These are phyloP conservation scores for Fusarium papillatum DNA, from an alignment of 2,329 filamentous ascomycete genomes.

Conservation along the genomic window DNA sequence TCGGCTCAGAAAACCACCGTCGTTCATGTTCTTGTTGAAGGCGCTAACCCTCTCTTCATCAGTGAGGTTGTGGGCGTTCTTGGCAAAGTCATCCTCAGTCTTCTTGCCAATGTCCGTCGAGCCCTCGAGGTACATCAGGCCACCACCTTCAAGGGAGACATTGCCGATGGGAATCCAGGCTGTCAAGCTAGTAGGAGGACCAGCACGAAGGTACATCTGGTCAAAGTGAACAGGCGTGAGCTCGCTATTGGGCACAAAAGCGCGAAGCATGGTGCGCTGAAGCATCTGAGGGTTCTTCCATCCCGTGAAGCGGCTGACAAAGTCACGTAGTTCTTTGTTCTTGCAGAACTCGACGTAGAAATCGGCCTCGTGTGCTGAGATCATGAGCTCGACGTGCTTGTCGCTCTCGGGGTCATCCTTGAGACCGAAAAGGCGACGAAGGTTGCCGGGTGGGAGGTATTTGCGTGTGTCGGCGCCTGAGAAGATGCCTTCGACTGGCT, in stretches of 20 bases:
- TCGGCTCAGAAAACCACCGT: constrained; percentile 24
- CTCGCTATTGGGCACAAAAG: background rate
- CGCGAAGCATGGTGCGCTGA: constrained; percentile 13
- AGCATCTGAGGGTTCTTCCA: constrained; percentile 29
- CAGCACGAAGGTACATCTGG: background rate
- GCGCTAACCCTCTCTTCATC: constrained; percentile 25
- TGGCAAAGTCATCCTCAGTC: constrained; percentile 25
- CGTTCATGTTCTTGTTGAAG: constrained; percentile 31
- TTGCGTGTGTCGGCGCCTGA: background rate
- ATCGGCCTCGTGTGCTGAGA: background rate
- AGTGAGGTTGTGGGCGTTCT: constrained; percentile 10
- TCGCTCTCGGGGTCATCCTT: background rate
- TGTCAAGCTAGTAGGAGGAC: background rate
- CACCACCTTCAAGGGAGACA: background rate
- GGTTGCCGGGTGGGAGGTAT: background rate
- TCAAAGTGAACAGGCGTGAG: background rate
- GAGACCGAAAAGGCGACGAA: background rate
- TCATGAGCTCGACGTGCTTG: background rate
- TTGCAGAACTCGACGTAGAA: constrained; percentile 8
- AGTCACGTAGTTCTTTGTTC: constrained; percentile 6
- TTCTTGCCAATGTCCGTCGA: constrained; percentile 24
- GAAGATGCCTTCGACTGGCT: background rate
- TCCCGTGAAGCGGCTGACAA: constrained; percentile 17
- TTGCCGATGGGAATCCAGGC: background rate
- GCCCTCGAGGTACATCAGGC: background rate